Evolutionary conservation across 2,329 filamentous ascomycete species (phyloP).

Genomic region (Magnaporthiopsis incrustans): DNA sequence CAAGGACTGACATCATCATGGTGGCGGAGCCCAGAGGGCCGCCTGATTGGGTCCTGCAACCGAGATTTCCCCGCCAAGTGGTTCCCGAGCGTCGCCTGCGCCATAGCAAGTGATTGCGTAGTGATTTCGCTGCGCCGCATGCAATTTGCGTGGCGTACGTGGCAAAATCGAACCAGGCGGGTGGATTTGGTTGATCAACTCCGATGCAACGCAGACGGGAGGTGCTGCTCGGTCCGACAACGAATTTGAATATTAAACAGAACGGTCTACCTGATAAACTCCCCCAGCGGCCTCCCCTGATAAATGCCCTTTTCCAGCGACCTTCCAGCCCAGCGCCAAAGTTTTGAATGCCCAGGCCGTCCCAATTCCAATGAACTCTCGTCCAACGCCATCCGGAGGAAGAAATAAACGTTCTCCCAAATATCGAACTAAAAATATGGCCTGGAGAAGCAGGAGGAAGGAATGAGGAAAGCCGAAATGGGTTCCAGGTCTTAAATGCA

Average conservation of each 20-base stretch:
- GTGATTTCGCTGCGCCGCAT: too few species aligned
- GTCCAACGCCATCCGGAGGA: background rate
- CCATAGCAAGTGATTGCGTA: background rate
- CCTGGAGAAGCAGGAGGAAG: background rate
- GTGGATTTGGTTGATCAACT: background rate
- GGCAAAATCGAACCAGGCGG: too few species aligned
- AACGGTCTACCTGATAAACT: too few species aligned
- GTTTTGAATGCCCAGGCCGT: too few species aligned
- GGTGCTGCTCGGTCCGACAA: too few species aligned
- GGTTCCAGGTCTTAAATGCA: background rate
- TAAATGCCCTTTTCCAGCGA: background rate
- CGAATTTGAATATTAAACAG: too few species aligned
- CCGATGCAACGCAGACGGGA: too few species aligned
- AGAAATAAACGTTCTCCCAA: background rate
- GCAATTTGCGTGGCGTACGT: background rate
- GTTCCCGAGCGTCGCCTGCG: background rate
- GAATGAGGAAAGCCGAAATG: background rate
- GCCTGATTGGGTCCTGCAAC: background rate
- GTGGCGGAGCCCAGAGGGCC: background rate
- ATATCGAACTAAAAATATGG: background rate
- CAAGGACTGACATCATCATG: slow-evolving; percentile 1
- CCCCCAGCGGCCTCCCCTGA: too few species aligned
- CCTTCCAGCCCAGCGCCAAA: background rate
- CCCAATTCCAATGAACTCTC: too few species aligned
- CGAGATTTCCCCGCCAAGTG: background rate